Base-by-base conservation (phyloP, 371 early-diverging fungal genomes). In the Parasitella parasitica region DNA sequence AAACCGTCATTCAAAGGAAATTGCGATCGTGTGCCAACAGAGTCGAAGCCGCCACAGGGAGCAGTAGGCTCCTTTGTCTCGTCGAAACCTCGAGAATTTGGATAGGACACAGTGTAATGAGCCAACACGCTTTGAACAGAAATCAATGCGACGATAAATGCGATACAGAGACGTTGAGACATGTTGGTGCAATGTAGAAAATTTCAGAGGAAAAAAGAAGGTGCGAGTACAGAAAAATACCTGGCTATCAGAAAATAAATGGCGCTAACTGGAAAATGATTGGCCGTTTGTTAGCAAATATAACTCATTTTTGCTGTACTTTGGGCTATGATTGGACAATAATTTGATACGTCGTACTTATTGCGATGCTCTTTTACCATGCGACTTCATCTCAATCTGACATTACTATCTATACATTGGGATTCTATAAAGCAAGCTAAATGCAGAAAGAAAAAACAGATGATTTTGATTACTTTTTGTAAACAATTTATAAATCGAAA, bases 1-100 rank as follows among this genome's bases (percentile, higher is more conserved):
- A 85, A 86, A 15, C 78, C 81, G 24, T 75, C 64, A 30, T 67
- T 49, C 35, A 86, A 51, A 32, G 85, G 86, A 52, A 86, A 72
- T 34, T 73, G 54, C 6, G 72, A 66, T 52, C 85, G 84, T 26
- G 59, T 63, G 3, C 37, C 24, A 7, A 67, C 74, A 6, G 69
- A 55, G 52, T 80, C 54, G 58, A 76, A 83, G 4, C 80, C 79
- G 51, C 85, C 85, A 53, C 86, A 86, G 30, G 85, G 86, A 28
- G 73, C 77, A 13, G 53, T 71, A 11, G 80, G 72, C 35, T 86
- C 85, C 15, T 62, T 71, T 38, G 61, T 70, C 16, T 84, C 84
- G 49, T 55, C 61, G 50, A 83, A 83, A 11, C 86, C 86, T 48
- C 86, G 81, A n/a, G 83, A 55, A 11, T 59, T 32, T 35, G 86